Base-by-base conservation (phyloP, 495 filamentous ascomycete species). In the Collariella sp. region DNA sequence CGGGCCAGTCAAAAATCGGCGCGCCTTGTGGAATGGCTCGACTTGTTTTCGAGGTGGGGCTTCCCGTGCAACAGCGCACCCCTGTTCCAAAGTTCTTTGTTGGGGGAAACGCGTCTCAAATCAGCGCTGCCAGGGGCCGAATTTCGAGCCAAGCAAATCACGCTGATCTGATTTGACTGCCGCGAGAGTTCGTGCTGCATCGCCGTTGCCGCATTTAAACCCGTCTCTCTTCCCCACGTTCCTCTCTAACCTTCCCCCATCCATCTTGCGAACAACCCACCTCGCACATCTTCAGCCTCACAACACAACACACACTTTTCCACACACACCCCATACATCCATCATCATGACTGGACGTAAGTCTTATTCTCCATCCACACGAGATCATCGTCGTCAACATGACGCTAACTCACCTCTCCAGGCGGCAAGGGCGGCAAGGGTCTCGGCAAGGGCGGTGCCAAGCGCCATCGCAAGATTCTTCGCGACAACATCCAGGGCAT, bases 401-500 rank as follows among this genome's bases (percentile, higher is more conserved):
- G 43, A 42, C 56, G 40, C 67, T 70, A 57, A 63, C 67, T 43
- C 51, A 56, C 50, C 40, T n/a, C 54, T 51, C 10, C 67, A 69
- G 88, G 89, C 72, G 89, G 89, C 71, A 95, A 95, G 78, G 91
- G 91, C 73, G 91, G 91, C 74, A 96, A 96, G 79, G 91, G 91
- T 70, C 90, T 95, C 65, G 91, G 91, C 63, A 83, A 84, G 78
- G 81, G 81, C 53, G 81, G 81, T 63, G 81, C 81, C 79, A 96
- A 96, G 86, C 91, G 91, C 76, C 89, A 96, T 75, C 86, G 93
- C 66, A 98, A 97, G 86, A 96, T 98, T 79, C 82, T 98, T 70
- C 89, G 91, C 72, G 91, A 97, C 85, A 97, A 96, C 85, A 96
- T 97, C 73, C 91, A 96, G 70, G 93, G 93, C 81, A 99, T 99